Conservation (phyloP, 768 basidiomycete species). For the Psilocybe subaeruginosa region DNA sequence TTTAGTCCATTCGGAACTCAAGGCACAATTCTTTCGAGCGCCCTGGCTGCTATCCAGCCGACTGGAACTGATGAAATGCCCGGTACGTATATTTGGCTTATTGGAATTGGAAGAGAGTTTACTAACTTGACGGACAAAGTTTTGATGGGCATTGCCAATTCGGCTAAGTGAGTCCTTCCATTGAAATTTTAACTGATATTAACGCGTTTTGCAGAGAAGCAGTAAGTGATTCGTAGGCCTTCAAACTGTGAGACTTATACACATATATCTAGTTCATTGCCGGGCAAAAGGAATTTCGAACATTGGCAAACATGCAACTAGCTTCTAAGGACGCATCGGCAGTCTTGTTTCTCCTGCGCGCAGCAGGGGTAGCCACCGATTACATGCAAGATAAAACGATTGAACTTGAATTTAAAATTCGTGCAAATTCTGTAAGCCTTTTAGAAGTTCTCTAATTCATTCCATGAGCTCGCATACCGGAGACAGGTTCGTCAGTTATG, state of each 20-base stretch:
- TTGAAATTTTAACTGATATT: not conserved
- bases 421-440: not conserved
- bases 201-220: not conserved
- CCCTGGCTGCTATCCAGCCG: not conserved
- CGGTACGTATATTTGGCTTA: not conserved
- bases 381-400: not conserved
- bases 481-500: not conserved
- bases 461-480: not conserved
- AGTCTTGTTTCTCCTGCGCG: not conserved
- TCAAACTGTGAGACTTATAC: not conserved
- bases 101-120: too few relatives aligned
- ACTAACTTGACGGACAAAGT: not conserved
- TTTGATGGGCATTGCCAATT: not conserved
- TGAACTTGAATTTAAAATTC: not conserved
- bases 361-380: not conserved
- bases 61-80: not conserved
- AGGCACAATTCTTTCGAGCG: not conserved
- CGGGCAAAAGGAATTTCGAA: not conserved
- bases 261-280: not conserved
- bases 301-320: not conserved
- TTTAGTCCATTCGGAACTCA: not conserved
- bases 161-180: not conserved
- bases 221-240: not conserved
- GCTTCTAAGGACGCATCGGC: not conserved
- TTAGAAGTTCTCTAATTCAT: not conserved